Conservation (phyloP, 2,329 filamentous ascomycete genomes). For the Exophiala phaeomuriformis region DNA sequence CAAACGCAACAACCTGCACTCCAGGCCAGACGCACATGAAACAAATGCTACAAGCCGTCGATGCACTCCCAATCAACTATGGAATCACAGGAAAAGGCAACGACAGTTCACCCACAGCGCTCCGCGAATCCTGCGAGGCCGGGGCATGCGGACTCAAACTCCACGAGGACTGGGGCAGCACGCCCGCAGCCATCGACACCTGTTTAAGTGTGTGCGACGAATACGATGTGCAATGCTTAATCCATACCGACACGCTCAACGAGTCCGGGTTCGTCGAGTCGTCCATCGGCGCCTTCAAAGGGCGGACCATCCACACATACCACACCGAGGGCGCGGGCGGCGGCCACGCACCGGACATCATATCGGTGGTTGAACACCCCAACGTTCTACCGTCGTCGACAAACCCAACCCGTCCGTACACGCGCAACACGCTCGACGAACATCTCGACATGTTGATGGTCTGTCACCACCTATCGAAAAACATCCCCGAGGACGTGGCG, state of each 20-base stretch:
- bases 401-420: slow-evolving; percentile 87
- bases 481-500: slow-evolving; percentile 91
- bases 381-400: slow-evolving; percentile 88
- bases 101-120: slow-evolving; percentile 61
- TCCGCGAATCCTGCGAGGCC: slow-evolving; percentile 72
- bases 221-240: slow-evolving; percentile 83
- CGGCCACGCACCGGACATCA: slow-evolving; percentile 93
- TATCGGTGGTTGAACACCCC: slow-evolving; percentile 77
- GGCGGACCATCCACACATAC: slow-evolving; percentile 88
- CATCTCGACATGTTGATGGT: slow-evolving; percentile 99
- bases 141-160: slow-evolving; percentile 87
- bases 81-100: slow-evolving; percentile 94
- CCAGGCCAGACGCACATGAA: slow-evolving; percentile 75
- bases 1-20: slow-evolving; percentile 88
- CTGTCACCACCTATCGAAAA: slow-evolving; percentile 84
- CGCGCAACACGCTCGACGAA: slow-evolving; percentile 86
- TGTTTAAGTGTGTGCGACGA: slow-evolving; percentile 83
- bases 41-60: slow-evolving; percentile 83
- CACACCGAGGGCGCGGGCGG: slow-evolving; percentile 94
- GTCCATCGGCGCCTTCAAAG: slow-evolving; percentile 76
- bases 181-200: slow-evolving; percentile 82
- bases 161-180: slow-evolving; percentile 93
- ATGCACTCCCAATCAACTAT: slow-evolving; percentile 73
- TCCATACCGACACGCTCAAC: slow-evolving; percentile 94
- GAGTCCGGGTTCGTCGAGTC: slow-evolving; percentile 96